phyloP scores from a whole-genome alignment of 345 rosid species.

The Capsella bursapastoris region DNA sequence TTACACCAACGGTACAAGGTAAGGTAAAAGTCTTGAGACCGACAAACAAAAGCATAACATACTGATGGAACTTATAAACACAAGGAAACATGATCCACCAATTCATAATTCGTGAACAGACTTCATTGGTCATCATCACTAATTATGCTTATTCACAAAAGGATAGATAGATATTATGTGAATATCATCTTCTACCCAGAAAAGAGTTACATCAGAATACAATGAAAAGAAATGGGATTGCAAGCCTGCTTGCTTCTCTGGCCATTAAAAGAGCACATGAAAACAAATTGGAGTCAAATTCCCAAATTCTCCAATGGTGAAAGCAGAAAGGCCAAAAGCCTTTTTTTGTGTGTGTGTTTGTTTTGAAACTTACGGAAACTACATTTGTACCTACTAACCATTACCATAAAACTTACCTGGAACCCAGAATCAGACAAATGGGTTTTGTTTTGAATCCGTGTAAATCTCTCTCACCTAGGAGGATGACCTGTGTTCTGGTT shows the following conservation, averaged over 20 bases:
- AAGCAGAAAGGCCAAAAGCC: constrained; percentile 16
- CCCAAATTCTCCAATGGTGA: constrained; percentile 30
- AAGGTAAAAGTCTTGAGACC: background rate
- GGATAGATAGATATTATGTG: background rate
- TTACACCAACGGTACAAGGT: background rate
- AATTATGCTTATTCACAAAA: constrained; percentile 38
- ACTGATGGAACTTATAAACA: constrained; percentile 17
- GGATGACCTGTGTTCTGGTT: constrained; percentile 35
- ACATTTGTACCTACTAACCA: constrained; percentile 40
- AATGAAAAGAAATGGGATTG: background rate
- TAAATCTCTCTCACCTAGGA: constrained; percentile 31
- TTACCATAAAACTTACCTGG: constrained; percentile 30
- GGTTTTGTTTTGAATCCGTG: constrained; percentile 21
- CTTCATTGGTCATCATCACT: constrained; percentile 23
- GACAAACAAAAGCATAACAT: background rate
- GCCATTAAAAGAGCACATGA: constrained; percentile 3
- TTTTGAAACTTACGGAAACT: constrained; percentile 11
- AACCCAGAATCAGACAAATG: constrained; percentile 27
- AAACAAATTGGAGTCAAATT: constrained; percentile 25
- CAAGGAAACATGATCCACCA: background rate
- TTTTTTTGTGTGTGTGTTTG: background rate
- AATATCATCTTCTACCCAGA: background rate
- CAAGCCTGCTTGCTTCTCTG: constrained; percentile 16
- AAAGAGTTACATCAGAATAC: constrained; percentile 23
- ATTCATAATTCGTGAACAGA: constrained; percentile 30